These are phyloP conservation scores for Mikania micrantha DNA, from an alignment of 129 eudicot genomes.

Conservation along the genomic window DNA sequence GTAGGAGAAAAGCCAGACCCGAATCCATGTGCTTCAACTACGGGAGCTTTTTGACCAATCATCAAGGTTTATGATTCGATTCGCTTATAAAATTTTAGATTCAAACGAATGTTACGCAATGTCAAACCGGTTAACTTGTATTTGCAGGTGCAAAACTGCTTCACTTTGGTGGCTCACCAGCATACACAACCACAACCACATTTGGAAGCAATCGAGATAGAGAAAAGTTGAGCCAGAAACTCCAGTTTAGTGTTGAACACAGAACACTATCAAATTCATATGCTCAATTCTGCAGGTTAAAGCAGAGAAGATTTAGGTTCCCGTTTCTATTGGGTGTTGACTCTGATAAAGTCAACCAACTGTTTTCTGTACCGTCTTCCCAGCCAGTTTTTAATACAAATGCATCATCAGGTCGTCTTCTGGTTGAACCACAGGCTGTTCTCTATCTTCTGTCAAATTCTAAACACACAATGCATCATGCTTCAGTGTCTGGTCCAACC, in stretches of 20 bases:
- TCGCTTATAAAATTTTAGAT: background rate
- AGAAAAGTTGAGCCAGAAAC: conserved; percentile 14
- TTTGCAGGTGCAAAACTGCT: conserved; percentile 22
- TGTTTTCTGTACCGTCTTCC: background rate
- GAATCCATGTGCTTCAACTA: conserved; percentile 32
- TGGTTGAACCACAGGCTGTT: conserved; percentile 23
- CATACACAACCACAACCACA: conserved; percentile 18
- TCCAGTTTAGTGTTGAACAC: conserved; percentile 11
- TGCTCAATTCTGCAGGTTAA: background rate
- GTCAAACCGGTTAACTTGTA: background rate
- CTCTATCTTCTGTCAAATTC: conserved; percentile 44
- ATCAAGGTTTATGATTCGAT: conserved; percentile 17
- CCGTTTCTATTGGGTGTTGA: conserved; percentile 25
- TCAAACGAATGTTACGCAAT: background rate
- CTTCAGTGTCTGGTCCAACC: conserved; percentile 9
- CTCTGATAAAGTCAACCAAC: conserved; percentile 12
- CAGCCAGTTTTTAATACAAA: conserved; percentile 2
- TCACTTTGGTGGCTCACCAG: conserved; percentile 20
- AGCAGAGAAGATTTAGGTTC: conserved; percentile 24
- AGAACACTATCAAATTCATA: conserved; percentile 14
- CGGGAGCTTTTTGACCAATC: conserved; percentile 29
- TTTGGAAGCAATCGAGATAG: conserved; percentile 12
- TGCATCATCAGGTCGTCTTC: conserved; percentile 7
- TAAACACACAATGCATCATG: conserved; percentile 9
- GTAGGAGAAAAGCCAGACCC: conserved; percentile 37